These are phyloP conservation scores for Paecilomyces niveus DNA, from an alignment of 2,329 filamentous ascomycete genomes.

Conservation along the genomic window DNA sequence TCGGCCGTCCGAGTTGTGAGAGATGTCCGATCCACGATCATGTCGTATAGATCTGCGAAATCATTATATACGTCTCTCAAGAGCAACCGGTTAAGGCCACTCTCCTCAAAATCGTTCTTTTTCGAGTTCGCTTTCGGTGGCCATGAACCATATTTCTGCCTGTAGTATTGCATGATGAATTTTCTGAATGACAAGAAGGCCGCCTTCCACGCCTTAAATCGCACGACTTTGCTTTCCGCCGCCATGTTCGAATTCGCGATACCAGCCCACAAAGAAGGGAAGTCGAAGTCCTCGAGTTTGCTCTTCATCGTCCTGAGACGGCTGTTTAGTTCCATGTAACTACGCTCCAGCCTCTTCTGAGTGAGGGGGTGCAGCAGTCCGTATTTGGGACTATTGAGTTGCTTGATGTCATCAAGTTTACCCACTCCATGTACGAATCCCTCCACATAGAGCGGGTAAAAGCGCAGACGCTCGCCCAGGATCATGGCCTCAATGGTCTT, in stretches of 20 bases:
- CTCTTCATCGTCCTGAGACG: constrained; percentile 63
- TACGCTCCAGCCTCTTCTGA: constrained; percentile 71
- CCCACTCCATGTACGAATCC: constrained; percentile 87
- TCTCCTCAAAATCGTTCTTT: constrained; percentile 83
- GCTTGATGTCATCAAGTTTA: constrained; percentile 67
- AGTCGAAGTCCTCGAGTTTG: constrained; percentile 82
- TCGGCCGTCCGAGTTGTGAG: constrained; percentile 74
- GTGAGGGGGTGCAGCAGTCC: constrained; percentile 63
- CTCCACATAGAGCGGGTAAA: constrained; percentile 75
- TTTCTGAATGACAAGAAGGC: constrained; percentile 68
- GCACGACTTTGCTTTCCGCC: constrained; percentile 66
- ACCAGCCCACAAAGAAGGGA: constrained; percentile 81
- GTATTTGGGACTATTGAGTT: constrained; percentile 63
- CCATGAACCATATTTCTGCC: constrained; percentile 65
- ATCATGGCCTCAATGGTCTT: constrained; percentile 85
- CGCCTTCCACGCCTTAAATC: constrained; percentile 76
- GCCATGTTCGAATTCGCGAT: constrained; percentile 76
- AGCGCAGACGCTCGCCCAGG: constrained; percentile 82
- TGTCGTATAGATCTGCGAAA: constrained; percentile 78
- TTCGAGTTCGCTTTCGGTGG: constrained; percentile 86
- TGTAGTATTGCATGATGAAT: constrained; percentile 65
- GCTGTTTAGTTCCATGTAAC: constrained; percentile 69
- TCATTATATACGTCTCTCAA: constrained; percentile 78
- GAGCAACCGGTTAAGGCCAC: constrained; percentile 77
- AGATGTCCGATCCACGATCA: constrained; percentile 71